A percentile compares a stretch with the other conserved stretches of the same genome.
phyloP scores from a whole-genome alignment of 352 stramenopile genomes.

The Phytophthora macrochlamydospora region DNA sequence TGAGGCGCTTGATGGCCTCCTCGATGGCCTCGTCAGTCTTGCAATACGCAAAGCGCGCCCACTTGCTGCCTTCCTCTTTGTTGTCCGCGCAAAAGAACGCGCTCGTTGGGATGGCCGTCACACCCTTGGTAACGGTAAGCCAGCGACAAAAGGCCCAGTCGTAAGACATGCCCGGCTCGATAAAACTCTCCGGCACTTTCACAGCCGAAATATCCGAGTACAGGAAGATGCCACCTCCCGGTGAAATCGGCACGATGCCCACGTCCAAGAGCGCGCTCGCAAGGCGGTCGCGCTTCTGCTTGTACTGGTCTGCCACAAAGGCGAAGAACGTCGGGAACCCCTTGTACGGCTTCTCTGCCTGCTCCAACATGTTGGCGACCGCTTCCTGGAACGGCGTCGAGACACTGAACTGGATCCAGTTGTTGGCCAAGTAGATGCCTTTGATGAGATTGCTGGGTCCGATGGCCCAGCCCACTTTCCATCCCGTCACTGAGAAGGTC shows the following conservation, averaged over 20 bases:
- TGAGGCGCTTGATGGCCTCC: conserved; percentile 82
- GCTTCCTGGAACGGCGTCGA: conserved; percentile 87
- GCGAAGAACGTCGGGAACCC: conserved; percentile 80
- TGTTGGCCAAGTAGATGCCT: conserved; percentile 81
- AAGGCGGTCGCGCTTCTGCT: conserved; percentile 75
- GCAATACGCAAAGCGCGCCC: conserved; percentile 96
- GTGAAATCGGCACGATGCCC: conserved; percentile 66
- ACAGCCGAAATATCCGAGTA: conserved; percentile 83
- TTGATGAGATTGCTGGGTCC: conserved; percentile 77
- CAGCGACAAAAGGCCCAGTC: conserved; percentile 94
- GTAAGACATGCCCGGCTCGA: conserved; percentile 53
- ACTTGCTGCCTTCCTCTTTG: conserved; percentile 68
- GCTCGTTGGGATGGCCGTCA: conserved; percentile 92
- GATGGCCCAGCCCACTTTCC: conserved; percentile 94
- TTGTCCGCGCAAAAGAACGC: conserved; percentile 90
- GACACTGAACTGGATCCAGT: conserved; percentile 88
- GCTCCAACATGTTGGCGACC: conserved; percentile 78
- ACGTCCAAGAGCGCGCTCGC: conserved; percentile 53
- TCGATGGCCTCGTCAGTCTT: conserved; percentile 94
- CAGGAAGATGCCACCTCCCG: conserved; percentile 78
- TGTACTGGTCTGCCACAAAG: conserved; percentile 78
- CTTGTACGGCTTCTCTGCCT: conserved; percentile 71
- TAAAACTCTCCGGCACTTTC: conserved; percentile 57
- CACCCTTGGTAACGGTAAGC: conserved; percentile 91
- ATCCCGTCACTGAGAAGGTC: conserved; percentile 93